Evolutionary conservation across 768 basidiomycete species (phyloP).

Genomic region (Trametes gibbosa): DNA sequence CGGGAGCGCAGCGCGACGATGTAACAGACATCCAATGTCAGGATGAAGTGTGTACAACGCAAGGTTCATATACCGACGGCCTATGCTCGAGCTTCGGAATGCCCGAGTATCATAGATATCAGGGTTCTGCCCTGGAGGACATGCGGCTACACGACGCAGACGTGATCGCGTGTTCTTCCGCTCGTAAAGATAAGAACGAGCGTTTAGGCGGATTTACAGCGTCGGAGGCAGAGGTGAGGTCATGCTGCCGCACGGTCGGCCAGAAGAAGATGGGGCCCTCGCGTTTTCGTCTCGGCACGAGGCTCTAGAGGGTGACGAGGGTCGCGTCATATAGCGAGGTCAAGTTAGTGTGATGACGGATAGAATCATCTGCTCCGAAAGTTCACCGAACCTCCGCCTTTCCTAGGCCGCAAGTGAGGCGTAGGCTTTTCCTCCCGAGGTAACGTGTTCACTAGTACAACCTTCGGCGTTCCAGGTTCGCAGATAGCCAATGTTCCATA

Average conservation of each 20-base stretch:
- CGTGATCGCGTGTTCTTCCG: not conserved
- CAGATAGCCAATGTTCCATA: not conserved
- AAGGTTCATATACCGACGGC: not conserved
- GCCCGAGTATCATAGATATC: not conserved
- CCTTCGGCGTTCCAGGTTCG: not conserved
- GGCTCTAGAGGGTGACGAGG: not conserved
- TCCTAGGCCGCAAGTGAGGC: not conserved
- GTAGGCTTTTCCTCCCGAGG: no score
- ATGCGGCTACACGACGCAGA: not conserved
- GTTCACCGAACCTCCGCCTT: not conserved
- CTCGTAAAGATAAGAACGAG: constrained; percentile 2
- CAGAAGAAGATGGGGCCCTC: not conserved
- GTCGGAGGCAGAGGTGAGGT: not conserved
- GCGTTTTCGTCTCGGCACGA: not conserved
- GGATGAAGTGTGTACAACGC: no score
- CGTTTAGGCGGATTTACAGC: constrained; percentile 5
- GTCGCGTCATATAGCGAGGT: not conserved
- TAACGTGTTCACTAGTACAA: not conserved
- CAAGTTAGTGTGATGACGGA: not conserved
- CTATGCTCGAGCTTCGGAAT: not conserved
- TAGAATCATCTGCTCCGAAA: not conserved
- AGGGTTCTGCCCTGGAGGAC: not conserved
- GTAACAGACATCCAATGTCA: not conserved
- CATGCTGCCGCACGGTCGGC: not conserved
- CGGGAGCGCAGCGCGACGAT: not conserved